Evolutionary conservation across 768 basidiomycete genomes (phyloP).

Genomic region (Exidia glandulosa): DNA sequence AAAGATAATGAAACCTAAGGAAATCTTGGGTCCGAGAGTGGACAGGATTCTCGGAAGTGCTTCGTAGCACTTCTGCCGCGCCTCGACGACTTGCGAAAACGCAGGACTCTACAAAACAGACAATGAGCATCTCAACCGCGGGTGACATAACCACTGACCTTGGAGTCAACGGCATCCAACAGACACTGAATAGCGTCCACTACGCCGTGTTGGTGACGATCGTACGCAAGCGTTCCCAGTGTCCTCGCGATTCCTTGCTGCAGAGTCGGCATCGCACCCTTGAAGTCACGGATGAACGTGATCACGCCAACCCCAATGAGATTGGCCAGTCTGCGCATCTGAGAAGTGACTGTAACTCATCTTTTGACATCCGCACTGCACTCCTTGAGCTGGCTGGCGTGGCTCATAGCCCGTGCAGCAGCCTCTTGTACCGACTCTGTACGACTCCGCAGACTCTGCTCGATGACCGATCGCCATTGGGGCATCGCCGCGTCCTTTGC

Average conservation of each 20-base stretch:
- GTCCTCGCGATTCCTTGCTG: conserved; percentile 68
- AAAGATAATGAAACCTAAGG: conserved; percentile 27
- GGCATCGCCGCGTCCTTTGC: conserved; percentile 33
- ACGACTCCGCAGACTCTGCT: conserved; percentile 62
- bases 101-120: conserved; percentile 20
- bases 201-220: conserved; percentile 40
- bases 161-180: conserved; percentile 43
- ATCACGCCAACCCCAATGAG: conserved; percentile 6
- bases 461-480: conserved; percentile 59
- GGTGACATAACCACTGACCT: conserved; percentile 28
- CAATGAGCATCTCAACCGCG: conserved; percentile 8
- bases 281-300: conserved; percentile 59
- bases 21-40: conserved; percentile 10
- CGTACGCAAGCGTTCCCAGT: conserved; percentile 60
- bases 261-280: conserved; percentile 34
- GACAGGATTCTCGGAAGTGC: conserved; percentile 9
- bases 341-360: conserved; percentile 42
- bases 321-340: background rate
- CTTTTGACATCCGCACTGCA: conserved; percentile 53
- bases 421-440: conserved; percentile 58
- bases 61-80: conserved; percentile 3
- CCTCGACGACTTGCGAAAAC: conserved; percentile 20
- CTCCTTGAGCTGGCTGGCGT: conserved; percentile 59
- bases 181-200: conserved; percentile 46
- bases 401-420: conserved; percentile 57